These are phyloP conservation scores for Penicillium ochrochloron DNA, from an alignment of 495 filamentous ascomycete genomes.

Conservation along the genomic window DNA sequence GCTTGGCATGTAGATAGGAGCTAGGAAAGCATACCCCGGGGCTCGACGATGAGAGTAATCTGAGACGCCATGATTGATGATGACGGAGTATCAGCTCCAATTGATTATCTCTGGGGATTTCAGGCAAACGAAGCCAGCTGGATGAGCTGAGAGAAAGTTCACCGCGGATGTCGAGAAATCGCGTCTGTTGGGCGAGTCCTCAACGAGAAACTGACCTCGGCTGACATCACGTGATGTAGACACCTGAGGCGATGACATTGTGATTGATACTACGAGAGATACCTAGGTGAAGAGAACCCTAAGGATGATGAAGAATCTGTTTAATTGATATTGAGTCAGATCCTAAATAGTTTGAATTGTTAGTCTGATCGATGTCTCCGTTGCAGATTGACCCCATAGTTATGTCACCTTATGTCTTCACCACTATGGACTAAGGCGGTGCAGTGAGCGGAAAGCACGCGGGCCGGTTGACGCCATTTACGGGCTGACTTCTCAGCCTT, in stretches of 20 bases:
- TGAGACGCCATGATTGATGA: conserved; percentile 32
- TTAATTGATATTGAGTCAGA: neutral
- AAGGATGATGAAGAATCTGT: neutral
- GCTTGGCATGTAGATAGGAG: conserved; percentile 12
- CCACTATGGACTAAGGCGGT: neutral
- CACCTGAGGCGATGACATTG: conserved; percentile 20
- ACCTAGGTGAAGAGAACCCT: neutral
- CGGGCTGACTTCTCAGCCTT: neutral
- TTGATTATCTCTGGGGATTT: neutral
- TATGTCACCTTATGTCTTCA: neutral
- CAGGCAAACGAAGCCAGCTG: neutral
- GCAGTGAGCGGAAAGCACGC: neutral
- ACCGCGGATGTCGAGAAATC: conserved; percentile 13
- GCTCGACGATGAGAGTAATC: conserved; percentile 45
- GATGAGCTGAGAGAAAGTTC: conserved; percentile 14
- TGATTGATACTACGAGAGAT: neutral
- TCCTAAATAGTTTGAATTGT: neutral
- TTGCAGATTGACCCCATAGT: neutral
- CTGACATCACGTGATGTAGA: conserved; percentile 20
- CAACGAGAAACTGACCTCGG: conserved; percentile 23
- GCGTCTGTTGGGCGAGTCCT: conserved; percentile 11
- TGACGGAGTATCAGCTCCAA: conserved; percentile 9
- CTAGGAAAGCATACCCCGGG: conserved; percentile 41
- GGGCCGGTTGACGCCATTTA: neutral
- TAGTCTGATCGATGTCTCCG: neutral